Percentiles rank a stretch among this genome's conserved stretches.
Evolutionary conservation across 306 rosid species (phyloP).

Genomic region (Rosa chinensis): DNA sequence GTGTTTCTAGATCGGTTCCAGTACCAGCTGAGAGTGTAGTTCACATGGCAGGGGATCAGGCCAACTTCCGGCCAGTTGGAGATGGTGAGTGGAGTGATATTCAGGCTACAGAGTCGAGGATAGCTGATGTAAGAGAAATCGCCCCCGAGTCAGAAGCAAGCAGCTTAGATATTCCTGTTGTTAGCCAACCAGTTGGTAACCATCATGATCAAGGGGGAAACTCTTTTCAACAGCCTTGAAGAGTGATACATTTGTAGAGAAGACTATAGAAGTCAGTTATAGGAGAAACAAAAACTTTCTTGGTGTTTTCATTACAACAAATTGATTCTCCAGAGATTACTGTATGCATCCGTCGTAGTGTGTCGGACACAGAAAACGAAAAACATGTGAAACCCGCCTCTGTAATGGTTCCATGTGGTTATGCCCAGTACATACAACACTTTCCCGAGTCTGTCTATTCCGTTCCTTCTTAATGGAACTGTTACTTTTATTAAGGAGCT

Average conservation of each 20-base stretch:
- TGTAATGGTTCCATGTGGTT: constrained; percentile 7
- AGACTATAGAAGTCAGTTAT: constrained; percentile 36
- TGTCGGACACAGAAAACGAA: background rate
- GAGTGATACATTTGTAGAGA: constrained; percentile 21
- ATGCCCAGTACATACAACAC: constrained; percentile 4
- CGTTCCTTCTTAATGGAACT: background rate
- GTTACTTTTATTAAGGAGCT: background rate
- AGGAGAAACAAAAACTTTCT: constrained; percentile 40
- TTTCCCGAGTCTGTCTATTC: background rate
- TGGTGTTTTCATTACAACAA: constrained; percentile 28
- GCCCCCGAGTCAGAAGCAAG: constrained; percentile 66
- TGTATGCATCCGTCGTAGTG: background rate
- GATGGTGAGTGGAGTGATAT: constrained; percentile 92
- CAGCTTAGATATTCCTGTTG: constrained; percentile 92
- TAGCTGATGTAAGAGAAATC: constrained; percentile 92
- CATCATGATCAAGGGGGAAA: constrained; percentile 71
- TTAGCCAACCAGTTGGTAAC: constrained; percentile 63
- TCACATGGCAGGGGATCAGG: constrained; percentile 68
- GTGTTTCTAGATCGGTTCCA: constrained; percentile 65
- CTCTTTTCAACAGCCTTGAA: constrained; percentile 68
- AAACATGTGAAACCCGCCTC: background rate
- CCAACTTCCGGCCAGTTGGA: constrained; percentile 56
- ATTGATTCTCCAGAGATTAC: background rate
- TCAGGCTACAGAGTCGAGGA: constrained; percentile 89
- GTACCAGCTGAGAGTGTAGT: constrained; percentile 77